phyloP scores from a whole-genome alignment of 345 rosid genomes.

The Noccaea bulbosa region DNA sequence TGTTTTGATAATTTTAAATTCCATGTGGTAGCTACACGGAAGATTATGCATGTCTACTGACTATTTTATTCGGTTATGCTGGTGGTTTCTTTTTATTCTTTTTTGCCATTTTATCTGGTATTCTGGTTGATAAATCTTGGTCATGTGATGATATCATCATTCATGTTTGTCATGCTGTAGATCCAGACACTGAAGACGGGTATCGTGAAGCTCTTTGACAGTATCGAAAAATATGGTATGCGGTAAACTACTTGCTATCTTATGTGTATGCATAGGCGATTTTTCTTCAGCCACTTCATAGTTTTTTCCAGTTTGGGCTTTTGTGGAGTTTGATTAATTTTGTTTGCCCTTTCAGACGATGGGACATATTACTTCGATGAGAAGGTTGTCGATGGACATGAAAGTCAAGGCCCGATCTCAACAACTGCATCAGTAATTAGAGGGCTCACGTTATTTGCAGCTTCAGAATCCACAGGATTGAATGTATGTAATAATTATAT shows the following conservation, averaged over 20 bases:
- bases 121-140: conserved; percentile 3
- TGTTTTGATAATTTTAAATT: not conserved
- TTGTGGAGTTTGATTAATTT: not conserved
- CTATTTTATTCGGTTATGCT: not conserved
- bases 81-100: too few species aligned
- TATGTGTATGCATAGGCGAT: not conserved
- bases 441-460: conserved; percentile 74
- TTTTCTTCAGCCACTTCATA: not conserved
- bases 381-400: conserved; percentile 6
- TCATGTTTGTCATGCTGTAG: conserved; percentile 53
- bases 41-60: conserved; percentile 8
- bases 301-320: not conserved
- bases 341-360: conserved; percentile 60
- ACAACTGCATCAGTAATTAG: conserved; percentile 82
- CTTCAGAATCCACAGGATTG: conserved; percentile 60
- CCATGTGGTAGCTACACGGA: conserved; percentile 3
- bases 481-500: conserved; percentile 50
- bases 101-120: conserved; percentile 15
- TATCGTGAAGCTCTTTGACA: conserved; percentile 84
- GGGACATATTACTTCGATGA: conserved; percentile 76
- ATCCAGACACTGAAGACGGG: conserved; percentile 65
- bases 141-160: conserved; percentile 15
- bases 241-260: conserved; percentile 14
- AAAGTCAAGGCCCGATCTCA: conserved; percentile 69
- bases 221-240: conserved; percentile 81